These are phyloP conservation scores for Globisporangium heterothallicum DNA, from an alignment of 352 stramenopile species.

Conservation along the genomic window DNA sequence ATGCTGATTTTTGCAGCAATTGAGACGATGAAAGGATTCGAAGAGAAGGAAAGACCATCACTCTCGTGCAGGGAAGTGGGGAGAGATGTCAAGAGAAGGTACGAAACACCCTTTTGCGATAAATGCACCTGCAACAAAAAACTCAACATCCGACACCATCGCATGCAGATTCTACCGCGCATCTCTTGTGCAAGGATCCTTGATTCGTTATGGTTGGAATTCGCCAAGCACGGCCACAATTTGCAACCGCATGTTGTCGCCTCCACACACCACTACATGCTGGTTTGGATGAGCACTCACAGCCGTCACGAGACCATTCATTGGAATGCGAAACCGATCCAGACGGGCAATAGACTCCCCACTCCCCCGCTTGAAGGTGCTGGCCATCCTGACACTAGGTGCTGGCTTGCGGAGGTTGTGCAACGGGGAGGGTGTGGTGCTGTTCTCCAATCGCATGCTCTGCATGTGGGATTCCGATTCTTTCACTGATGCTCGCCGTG, in stretches of 20 bases:
- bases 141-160: too few species aligned
- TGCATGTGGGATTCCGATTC: neutral
- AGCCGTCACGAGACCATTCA: constrained; percentile 34
- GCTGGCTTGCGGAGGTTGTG: neutral
- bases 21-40: too few species aligned
- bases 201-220: neutral
- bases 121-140: too few species aligned
- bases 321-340: constrained; percentile 49
- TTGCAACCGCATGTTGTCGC: constrained; percentile 33
- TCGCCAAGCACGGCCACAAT: constrained; percentile 17
- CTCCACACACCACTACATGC: constrained; percentile 40
- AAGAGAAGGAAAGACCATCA: too few species aligned
- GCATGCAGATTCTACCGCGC: too few species aligned
- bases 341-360: constrained; percentile 22
- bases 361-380: neutral
- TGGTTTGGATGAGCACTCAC: constrained; percentile 38
- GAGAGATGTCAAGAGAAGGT: too few species aligned
- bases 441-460: neutral
- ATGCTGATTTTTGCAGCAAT: too few species aligned
- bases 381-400: neutral
- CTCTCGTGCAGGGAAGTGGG: too few species aligned
- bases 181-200: neutral
- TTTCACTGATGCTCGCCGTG: neutral
- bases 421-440: neutral
- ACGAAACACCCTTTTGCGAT: too few species aligned